Conservation (phyloP, 352 stramenopile genomes). For the Pythium dissotocum region DNA sequence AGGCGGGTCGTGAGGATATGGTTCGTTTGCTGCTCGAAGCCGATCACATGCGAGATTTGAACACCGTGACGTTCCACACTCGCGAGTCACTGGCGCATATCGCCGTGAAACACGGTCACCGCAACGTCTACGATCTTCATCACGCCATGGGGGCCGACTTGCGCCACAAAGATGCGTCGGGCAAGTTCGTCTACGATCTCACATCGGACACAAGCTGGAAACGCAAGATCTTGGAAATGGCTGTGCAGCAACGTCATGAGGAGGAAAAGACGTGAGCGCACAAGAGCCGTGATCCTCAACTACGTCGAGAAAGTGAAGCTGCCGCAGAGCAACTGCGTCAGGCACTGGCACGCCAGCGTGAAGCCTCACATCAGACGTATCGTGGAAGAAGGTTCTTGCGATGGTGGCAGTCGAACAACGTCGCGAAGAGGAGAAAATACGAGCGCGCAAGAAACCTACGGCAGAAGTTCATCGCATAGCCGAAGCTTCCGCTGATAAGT, state of each 20-base stretch:
- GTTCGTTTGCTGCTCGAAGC: constrained; percentile 16
- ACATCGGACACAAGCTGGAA: constrained; percentile 2
- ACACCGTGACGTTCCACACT: constrained; percentile 18
- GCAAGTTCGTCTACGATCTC: constrained; percentile 7
- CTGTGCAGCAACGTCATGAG: neutral
- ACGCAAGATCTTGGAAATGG: constrained; percentile 5
- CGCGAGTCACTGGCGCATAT: constrained; percentile 20
- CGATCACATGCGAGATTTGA: constrained; percentile 19
- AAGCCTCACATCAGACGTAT: neutral
- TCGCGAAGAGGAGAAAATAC: neutral
- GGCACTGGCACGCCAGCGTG: neutral
- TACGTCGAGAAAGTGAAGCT: neutral
- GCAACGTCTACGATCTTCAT: constrained; percentile 7
- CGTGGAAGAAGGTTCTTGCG: constrained; percentile 7
- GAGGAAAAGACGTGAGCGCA: neutral
- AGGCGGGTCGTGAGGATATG: neutral
- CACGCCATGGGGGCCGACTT: constrained; percentile 5
- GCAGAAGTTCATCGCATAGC: neutral
- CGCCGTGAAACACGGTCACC: constrained; percentile 16
- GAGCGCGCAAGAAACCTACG: neutral
- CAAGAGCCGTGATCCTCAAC: constrained; percentile 3
- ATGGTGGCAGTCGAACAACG: neutral
- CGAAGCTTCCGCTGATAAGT: neutral
- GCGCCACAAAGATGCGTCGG: neutral
- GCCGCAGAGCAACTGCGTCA: neutral